Evolutionary conservation across 2,329 filamentous ascomycete genomes (phyloP), one percentile per base, ranked within the genome.

Genomic region (Penicillium sp.): DNA sequence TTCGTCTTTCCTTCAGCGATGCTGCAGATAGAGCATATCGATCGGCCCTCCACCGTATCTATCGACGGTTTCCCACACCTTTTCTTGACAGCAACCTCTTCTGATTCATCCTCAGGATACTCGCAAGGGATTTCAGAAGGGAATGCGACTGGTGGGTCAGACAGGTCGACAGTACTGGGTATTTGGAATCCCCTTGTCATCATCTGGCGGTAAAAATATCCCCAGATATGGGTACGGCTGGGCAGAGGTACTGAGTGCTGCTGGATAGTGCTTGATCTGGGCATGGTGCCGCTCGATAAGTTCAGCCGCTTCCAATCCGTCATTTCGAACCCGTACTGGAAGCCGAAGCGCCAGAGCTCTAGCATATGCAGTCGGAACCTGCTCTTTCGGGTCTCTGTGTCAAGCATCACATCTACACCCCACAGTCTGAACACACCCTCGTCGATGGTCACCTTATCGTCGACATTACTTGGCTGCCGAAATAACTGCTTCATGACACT

Each of bases 281-380:
- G 16, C 16, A 18, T 16, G 7, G 18, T 10, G 6, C 34, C 16
- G 16, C 18, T 19, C 16, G 18, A 21, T 37, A 18, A 37, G 5
- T 45, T 56, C 44, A 23, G 31, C 7, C 29, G 50, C 24, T 31
- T 24, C 28, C 39, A 34, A 33, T 34, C 49, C 14, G 49, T 51
- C 39, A 58, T 55, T 48, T 58, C 52, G 36, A 58, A 59, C 14
- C 53, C 53, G 18, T 61, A 61, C 23, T 61, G 53, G 36, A 59
- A 51, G 40, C 58, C 54, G 34, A 61, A 61, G 5, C 59, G 51
- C 59, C 53, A 61, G 21, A 61, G 33, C 23, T 61, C 59, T 11
- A 42, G 46, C 3, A 57, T 44, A 23, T 51, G 42, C 14, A 16
- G 3, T 24, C 33, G 34, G 2, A 54, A 48, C 28, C 21, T 18